These are phyloP conservation scores for Falciphora oryzae DNA, from an alignment of 2,329 filamentous ascomycete genomes.

Conservation along the genomic window DNA sequence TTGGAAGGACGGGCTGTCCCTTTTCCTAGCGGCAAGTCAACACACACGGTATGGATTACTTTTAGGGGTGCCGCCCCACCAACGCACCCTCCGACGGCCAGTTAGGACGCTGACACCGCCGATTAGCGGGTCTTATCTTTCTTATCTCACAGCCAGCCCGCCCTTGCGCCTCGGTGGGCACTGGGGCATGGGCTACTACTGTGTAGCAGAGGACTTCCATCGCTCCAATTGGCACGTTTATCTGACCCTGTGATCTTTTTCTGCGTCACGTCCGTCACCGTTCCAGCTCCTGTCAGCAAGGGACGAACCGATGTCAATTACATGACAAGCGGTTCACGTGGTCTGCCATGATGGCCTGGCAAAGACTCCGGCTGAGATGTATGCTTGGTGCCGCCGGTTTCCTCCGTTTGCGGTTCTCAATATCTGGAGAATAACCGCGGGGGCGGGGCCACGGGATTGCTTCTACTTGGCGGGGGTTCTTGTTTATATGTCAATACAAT, in stretches of 20 bases:
- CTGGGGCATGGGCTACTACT: no score
- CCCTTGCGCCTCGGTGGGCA: no score
- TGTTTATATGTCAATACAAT: no score
- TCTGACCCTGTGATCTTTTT: not conserved
- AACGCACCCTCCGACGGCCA: not conserved
- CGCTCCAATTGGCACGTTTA: not conserved
- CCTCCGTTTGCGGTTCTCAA: not conserved
- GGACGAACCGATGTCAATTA: not conserved
- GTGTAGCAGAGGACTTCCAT: no score
- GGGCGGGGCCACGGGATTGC: no score
- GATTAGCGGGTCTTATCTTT: not conserved
- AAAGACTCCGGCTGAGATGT: not conserved
- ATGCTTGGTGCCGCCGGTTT: not conserved
- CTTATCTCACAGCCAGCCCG: not conserved
- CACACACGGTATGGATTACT: no score
- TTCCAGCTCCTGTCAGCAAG: not conserved
- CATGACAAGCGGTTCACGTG: not conserved
- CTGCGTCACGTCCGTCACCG: not conserved
- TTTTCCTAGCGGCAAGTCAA: not conserved
- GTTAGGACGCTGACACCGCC: not conserved
- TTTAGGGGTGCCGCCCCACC: no score
- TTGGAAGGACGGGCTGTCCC: not conserved
- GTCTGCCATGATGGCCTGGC: not conserved
- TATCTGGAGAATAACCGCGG: not conserved
- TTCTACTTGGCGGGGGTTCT: no score